These are phyloP conservation scores for Boletus pseudopeckii DNA, from an alignment of 768 basidiomycete genomes.

Conservation along the genomic window DNA sequence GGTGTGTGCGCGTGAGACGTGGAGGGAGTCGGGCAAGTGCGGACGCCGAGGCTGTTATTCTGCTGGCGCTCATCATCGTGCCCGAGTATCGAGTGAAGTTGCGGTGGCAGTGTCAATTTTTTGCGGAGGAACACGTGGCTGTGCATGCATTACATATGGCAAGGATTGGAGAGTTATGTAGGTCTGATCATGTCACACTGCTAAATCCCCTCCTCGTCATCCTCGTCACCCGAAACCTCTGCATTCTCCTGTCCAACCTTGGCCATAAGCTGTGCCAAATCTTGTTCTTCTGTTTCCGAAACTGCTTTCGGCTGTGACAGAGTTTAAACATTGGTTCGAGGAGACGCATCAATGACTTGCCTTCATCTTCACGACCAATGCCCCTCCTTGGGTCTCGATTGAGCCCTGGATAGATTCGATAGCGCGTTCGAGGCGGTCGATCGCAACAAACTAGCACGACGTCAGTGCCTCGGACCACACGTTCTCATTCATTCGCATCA, in stretches of 20 bases:
- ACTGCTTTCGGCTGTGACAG: constrained; percentile 86
- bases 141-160: not conserved
- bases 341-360: constrained; percentile 34
- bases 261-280: constrained; percentile 95
- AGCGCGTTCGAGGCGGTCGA: constrained; percentile 90
- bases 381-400: constrained; percentile 83
- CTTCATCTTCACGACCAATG: constrained; percentile 94
- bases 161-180: too few relatives aligned
- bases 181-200: too few relatives aligned
- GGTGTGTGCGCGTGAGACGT: not conserved
- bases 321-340: not conserved
- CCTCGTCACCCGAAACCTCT: constrained; percentile 94
- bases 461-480: not conserved
- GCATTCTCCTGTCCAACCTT: constrained; percentile 92
- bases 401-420: constrained; percentile 85
- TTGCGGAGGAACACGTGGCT: not conserved
- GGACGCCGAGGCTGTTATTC: not conserved
- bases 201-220: constrained; percentile 58
- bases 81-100: not conserved
- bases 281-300: constrained; percentile 95
- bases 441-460: constrained; percentile 64
- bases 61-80: constrained; percentile 9
- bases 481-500: not conserved
- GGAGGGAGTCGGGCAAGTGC: not conserved
- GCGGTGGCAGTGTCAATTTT: not conserved